Evolutionary conservation across 129 eudicot genomes (phyloP).

Genomic region (Smallanthus sonchifolius): DNA sequence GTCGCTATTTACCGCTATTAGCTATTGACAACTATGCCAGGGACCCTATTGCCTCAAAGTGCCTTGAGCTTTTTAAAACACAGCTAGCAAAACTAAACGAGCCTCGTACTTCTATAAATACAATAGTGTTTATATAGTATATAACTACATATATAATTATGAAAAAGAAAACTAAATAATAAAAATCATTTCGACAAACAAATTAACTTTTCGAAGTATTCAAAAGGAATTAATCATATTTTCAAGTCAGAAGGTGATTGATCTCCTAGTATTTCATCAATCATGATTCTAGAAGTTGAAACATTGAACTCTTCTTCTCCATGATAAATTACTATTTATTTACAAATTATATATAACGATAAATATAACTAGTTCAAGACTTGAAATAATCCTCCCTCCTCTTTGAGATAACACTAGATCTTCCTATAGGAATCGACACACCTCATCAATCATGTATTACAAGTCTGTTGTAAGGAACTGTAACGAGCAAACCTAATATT

Average conservation of each 20-base stretch:
- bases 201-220: neutral
- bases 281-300: neutral
- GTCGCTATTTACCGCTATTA: too few relatives aligned
- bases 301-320: neutral
- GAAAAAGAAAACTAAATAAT: too few relatives aligned
- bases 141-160: too few relatives aligned
- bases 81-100: too few relatives aligned
- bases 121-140: too few relatives aligned
- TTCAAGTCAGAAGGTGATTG: neutral
- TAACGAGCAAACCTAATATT: neutral
- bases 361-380: neutral
- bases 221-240: neutral
- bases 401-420: neutral
- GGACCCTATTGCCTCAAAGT: too few relatives aligned
- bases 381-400: neutral
- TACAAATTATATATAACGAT: neutral
- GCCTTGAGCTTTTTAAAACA: too few relatives aligned
- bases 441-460: neutral
- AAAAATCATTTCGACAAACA: neutral
- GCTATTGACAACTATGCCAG: too few relatives aligned
- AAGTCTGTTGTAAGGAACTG: too few relatives aligned
- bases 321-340: neutral
- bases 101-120: neutral
- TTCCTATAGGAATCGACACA: neutral
- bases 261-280: neutral